These are phyloP conservation scores for Eragrostis curvula DNA, from an alignment of 176 grass and related monocot genomes.

Conservation along the genomic window DNA sequence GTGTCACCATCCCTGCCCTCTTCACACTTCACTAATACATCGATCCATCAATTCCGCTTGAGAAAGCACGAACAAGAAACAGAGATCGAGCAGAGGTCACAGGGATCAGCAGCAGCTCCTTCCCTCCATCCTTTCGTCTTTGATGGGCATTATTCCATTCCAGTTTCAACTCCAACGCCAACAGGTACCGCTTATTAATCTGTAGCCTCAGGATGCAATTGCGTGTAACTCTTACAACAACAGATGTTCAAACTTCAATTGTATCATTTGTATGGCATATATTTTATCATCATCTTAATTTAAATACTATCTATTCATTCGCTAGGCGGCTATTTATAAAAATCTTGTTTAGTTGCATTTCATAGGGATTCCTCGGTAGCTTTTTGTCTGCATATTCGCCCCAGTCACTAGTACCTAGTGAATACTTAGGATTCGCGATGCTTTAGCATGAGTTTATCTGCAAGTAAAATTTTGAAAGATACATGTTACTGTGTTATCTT, in stretches of 20 bases:
- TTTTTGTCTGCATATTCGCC: background rate
- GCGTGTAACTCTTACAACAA: too few relatives aligned
- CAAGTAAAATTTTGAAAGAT: background rate
- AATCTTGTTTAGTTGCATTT: background rate
- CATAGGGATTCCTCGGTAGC: background rate
- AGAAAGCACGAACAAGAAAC: background rate
- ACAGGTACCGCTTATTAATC: conserved; percentile 8
- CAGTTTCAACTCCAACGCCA: conserved; percentile 42
- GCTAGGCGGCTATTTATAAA: background rate
- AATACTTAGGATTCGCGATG: background rate
- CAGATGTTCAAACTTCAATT: too few relatives aligned
- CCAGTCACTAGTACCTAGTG: background rate
- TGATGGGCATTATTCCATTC: conserved; percentile 41
- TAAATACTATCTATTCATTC: too few relatives aligned
- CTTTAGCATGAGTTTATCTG: too few relatives aligned
- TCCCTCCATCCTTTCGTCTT: conserved; percentile 6
- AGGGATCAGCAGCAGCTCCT: background rate
- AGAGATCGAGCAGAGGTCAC: background rate
- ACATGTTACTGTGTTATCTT: background rate
- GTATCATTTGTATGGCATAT: too few relatives aligned
- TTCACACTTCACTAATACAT: background rate
- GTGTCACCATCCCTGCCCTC: background rate
- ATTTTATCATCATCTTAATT: background rate
- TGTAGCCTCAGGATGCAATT: background rate
- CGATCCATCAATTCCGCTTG: background rate